phyloP scores from a whole-genome alignment of 2,329 filamentous ascomycete species.

The Calonectria pteridis region DNA sequence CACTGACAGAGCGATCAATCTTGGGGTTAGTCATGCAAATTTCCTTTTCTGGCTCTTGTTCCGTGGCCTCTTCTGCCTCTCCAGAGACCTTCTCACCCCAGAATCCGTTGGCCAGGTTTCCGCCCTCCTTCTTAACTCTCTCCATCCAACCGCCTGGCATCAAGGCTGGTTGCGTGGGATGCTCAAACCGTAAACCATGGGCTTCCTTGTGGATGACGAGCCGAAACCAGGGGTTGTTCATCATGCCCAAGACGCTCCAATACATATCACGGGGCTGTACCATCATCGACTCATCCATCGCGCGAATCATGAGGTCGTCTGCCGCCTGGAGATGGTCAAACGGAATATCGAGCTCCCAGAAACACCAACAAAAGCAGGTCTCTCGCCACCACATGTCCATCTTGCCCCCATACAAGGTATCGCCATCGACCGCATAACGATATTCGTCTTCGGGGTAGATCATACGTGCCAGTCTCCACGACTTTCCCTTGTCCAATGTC shows the following conservation, averaged over 20 bases:
- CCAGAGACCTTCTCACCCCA: constrained; percentile 82
- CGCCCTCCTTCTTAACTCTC: constrained; percentile 83
- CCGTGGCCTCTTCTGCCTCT: constrained; percentile 55
- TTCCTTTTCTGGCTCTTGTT: constrained; percentile 69
- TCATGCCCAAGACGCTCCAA: constrained; percentile 96
- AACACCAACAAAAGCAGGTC: constrained; percentile 90
- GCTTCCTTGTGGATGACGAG: constrained; percentile 80
- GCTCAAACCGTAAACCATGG: constrained; percentile 78
- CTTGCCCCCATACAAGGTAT: constrained; percentile 78
- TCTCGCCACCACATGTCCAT: constrained; percentile 88
- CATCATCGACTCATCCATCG: constrained; percentile 92
- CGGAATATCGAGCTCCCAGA: constrained; percentile 82
- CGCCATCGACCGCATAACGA: constrained; percentile 69
- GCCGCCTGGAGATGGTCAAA: constrained; percentile 71
- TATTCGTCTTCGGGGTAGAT: constrained; percentile 90
- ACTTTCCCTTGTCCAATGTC: constrained; percentile 84
- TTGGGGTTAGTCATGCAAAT: constrained; percentile 83
- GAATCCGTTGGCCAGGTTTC: constrained; percentile 82
- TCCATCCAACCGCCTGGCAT: constrained; percentile 94
- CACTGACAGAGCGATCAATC: constrained; percentile 71
- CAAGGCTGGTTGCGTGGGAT: constrained; percentile 85
- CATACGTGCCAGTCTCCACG: constrained; percentile 82
- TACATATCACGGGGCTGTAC: constrained; percentile 94
- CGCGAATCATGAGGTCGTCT: constrained; percentile 82
- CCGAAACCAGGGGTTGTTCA: constrained; percentile 97